phyloP scores from a whole-genome alignment of 805 yeast species.

The Yamadazyma endophytica region DNA sequence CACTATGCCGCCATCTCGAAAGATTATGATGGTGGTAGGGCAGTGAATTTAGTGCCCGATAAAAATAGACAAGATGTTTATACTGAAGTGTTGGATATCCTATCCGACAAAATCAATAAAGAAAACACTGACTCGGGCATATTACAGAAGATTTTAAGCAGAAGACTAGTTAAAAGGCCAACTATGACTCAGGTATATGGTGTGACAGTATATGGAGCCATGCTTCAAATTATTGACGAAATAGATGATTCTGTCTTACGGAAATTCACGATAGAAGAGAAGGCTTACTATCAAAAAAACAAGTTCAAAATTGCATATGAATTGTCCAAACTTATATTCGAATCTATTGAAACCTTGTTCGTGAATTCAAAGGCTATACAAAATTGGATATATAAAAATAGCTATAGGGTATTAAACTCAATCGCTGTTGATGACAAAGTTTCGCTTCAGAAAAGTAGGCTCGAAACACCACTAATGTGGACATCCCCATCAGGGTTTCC shows the following conservation, averaged over 20 bases:
- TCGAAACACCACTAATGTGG: conserved; percentile 38
- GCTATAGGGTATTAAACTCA: conserved; percentile 25
- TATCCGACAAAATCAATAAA: conserved; percentile 12
- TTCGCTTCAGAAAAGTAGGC: conserved; percentile 12
- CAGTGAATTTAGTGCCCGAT: conserved; percentile 29
- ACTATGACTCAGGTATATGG: conserved; percentile 46
- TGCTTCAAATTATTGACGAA: conserved; percentile 23
- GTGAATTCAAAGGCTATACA: conserved; percentile 29
- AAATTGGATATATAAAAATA: conserved; percentile 30
- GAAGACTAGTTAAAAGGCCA: conserved; percentile 38
- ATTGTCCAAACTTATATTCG: conserved; percentile 18
- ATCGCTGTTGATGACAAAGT: conserved; percentile 5
- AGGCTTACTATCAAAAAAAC: conserved; percentile 3
- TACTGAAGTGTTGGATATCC: conserved; percentile 24
- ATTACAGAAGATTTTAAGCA: conserved; percentile 13
- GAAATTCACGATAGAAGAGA: conserved; percentile 1
- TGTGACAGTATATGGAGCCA: conserved; percentile 35
- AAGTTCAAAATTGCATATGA: conserved; percentile 8
- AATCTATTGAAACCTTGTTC: conserved; percentile 27
- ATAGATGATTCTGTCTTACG: conserved; percentile 5
- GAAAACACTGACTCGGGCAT: conserved; percentile 14
- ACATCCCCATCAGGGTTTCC: conserved; percentile 39
- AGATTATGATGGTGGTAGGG: conserved; percentile 32
- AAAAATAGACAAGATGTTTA: conserved; percentile 29
- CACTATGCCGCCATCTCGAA: conserved; percentile 42